These are phyloP conservation scores for Penicillium rolfsii DNA, from an alignment of 2,329 filamentous ascomycete genomes.

Conservation along the genomic window DNA sequence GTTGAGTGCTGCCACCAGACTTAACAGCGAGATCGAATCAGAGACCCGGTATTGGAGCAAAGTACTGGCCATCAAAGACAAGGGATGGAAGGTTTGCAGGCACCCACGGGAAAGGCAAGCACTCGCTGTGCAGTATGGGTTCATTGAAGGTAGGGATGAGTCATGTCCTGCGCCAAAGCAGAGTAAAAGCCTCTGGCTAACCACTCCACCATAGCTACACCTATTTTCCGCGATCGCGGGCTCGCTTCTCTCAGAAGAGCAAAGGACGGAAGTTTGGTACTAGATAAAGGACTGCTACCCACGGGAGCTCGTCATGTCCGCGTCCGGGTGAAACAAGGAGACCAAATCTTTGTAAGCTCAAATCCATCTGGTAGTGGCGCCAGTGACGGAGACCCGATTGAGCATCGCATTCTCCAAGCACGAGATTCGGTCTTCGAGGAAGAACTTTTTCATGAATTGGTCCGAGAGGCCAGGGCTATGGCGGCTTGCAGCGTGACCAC, in stretches of 20 bases:
- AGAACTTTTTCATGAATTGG: conserved; percentile 88
- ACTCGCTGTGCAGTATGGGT: conserved; percentile 86
- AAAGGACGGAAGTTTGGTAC: conserved; percentile 71
- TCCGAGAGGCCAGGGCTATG: conserved; percentile 75
- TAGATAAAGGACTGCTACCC: conserved; percentile 65
- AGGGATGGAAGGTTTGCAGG: conserved; percentile 83
- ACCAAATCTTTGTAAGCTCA: conserved; percentile 61
- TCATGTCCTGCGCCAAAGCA: too few relatives aligned
- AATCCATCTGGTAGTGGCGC: conserved; percentile 26
- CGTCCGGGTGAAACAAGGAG: conserved; percentile 65
- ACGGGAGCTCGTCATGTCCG: conserved; percentile 64
- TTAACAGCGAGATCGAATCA: conserved; percentile 75
- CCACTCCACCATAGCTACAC: conserved; percentile 47
- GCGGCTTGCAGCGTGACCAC: conserved; percentile 71
- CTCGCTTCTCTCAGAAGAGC: conserved; percentile 77
- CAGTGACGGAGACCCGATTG: conserved; percentile 33
- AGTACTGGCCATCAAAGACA: conserved; percentile 76
- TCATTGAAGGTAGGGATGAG: conserved; percentile 67
- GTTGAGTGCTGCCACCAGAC: conserved; percentile 68
- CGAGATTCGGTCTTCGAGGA: conserved; percentile 61
- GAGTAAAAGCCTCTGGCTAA: neutral
- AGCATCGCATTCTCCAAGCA: conserved; percentile 43
- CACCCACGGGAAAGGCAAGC: conserved; percentile 73
- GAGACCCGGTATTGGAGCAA: conserved; percentile 91
- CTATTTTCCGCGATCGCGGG: conserved; percentile 68